Conservation (phyloP, 2,329 filamentous ascomycete species). For the Tolypocladium ophioglossoides region DNA sequence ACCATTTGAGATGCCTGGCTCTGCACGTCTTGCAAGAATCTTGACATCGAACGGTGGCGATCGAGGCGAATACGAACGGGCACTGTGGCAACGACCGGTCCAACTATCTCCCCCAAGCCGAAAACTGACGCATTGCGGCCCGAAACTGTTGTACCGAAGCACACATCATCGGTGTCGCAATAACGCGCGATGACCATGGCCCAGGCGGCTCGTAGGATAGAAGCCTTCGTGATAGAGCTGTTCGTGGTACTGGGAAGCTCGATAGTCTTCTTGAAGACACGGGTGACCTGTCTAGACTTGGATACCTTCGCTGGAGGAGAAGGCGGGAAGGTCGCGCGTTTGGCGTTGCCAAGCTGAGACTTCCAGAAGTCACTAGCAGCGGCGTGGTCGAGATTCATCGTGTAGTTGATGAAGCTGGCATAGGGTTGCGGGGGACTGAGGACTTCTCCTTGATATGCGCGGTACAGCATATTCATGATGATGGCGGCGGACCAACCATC, state of each 20-base stretch:
- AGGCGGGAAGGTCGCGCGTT: background rate
- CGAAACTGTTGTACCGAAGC: no score
- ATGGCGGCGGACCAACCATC: conserved; percentile 7
- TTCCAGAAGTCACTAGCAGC: background rate
- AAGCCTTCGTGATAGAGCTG: no score
- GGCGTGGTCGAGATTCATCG: background rate
- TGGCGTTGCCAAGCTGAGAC: background rate
- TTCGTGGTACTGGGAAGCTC: background rate
- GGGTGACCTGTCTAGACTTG: background rate
- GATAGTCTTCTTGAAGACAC: background rate
- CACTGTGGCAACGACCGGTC: no score
- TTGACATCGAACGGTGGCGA: no score
- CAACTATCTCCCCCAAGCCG: no score
- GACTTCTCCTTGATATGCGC: background rate
- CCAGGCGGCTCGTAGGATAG: no score
- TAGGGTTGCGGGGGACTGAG: background rate
- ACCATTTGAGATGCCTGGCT: no score
- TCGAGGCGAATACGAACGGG: no score
- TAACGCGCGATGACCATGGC: no score
- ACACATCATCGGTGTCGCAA: no score
- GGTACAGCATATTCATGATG: background rate
- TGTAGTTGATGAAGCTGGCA: background rate
- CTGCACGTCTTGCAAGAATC: no score
- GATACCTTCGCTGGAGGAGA: background rate
- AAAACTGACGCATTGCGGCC: no score